phyloP scores from a whole-genome alignment of 1,284 basidiomycete genomes.

The Puccinia novopanici region DNA sequence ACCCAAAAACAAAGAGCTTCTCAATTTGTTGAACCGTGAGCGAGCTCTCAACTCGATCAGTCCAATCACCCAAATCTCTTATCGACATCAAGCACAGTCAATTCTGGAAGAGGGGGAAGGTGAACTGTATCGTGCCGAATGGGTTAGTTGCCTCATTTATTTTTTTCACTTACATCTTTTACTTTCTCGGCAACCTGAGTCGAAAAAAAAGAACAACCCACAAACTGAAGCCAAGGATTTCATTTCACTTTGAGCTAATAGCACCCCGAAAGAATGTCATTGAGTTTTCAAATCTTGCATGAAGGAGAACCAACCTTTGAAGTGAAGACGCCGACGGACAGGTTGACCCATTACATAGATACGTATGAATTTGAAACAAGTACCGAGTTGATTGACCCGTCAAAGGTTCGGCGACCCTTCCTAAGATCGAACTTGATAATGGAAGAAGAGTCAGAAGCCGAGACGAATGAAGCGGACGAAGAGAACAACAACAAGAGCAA shows the following conservation, averaged over 20 bases:
- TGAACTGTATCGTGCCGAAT: constrained; percentile 48
- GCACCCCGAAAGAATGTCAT: constrained; percentile 47
- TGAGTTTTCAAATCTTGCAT: constrained; percentile 40
- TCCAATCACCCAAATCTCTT: constrained; percentile 33
- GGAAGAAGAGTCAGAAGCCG: neutral
- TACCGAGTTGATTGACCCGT: constrained; percentile 18
- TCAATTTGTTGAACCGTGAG: constrained; percentile 36
- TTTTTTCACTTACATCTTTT: neutral
- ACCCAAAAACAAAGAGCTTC: constrained; percentile 41
- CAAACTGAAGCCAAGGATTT: neutral
- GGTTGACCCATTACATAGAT: constrained; percentile 32
- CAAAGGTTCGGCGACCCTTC: constrained; percentile 25
- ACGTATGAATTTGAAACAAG: constrained; percentile 26
- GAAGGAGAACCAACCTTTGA: constrained; percentile 42
- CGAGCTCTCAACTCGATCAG: constrained; percentile 5
- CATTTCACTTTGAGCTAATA: neutral
- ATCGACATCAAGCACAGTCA: constrained; percentile 35
- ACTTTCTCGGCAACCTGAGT: neutral
- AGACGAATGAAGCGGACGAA: neutral
- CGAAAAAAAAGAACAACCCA: neutral
- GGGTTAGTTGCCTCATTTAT: constrained; percentile 35
- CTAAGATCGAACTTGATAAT: constrained; percentile 15
- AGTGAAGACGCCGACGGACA: constrained; percentile 7
- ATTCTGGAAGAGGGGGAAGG: constrained; percentile 41
- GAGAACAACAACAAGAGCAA: neutral